These are phyloP conservation scores for Mycena sp. DNA, from an alignment of 1,284 basidiomycete species.

Conservation along the genomic window DNA sequence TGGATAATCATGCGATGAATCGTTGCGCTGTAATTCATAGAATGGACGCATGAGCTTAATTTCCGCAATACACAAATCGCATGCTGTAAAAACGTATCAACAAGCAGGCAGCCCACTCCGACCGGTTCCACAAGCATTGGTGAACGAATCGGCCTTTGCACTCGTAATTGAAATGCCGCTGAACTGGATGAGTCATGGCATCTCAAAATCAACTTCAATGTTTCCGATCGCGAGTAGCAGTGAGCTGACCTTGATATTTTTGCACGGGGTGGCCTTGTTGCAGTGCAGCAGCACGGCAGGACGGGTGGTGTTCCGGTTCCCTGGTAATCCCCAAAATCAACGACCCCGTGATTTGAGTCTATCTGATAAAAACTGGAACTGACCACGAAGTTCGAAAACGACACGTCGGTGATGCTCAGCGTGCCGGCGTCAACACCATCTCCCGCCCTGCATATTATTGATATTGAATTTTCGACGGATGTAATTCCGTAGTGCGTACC, in stretches of 20 bases:
- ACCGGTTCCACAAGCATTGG: constrained; percentile 33
- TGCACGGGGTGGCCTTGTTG: constrained; percentile 31
- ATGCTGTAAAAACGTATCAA: too few species aligned
- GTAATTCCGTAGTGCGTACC: constrained; percentile 7
- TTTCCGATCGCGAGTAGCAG: too few species aligned
- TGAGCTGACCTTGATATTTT: constrained; percentile 23
- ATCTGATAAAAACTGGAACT: background rate
- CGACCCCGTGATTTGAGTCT: too few species aligned
- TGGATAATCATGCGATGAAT: too few species aligned
- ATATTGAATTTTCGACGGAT: background rate
- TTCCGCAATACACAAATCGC: too few species aligned
- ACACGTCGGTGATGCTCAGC: constrained; percentile 25
- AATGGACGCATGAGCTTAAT: too few species aligned
- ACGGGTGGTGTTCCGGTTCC: constrained; percentile 33
- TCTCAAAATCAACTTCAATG: too few species aligned
- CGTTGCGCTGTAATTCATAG: too few species aligned
- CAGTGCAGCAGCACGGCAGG: constrained; percentile 32
- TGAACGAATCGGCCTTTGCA: constrained; percentile 22
- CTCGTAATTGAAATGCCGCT: constrained; percentile 13
- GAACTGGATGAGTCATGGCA: constrained; percentile 22
- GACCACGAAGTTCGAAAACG: constrained; percentile 14
- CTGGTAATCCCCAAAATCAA: background rate
- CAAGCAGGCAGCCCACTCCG: constrained; percentile 25
- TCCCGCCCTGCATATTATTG: background rate
- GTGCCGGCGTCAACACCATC: constrained; percentile 27